Evolutionary conservation across 768 basidiomycete genomes (phyloP).

Genomic region (Galerina marginata): DNA sequence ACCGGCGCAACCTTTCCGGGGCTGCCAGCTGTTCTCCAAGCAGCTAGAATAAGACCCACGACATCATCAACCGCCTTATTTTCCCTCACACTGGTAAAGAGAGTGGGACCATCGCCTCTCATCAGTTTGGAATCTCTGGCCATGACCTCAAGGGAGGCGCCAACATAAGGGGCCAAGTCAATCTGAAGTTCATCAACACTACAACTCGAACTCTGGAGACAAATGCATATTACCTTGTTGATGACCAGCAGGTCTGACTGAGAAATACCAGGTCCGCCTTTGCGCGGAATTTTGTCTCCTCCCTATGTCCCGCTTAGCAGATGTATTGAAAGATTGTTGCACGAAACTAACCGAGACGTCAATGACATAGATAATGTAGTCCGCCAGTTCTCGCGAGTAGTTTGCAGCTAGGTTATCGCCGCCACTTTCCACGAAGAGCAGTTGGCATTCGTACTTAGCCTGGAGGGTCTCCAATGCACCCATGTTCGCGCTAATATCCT

Average conservation of each 20-base stretch:
- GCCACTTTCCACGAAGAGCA: conserved; percentile 95
- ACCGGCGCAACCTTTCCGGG: conserved; percentile 65
- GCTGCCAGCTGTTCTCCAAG: conserved; percentile 86
- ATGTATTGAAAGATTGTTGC: neutral
- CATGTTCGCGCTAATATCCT: conserved; percentile 98
- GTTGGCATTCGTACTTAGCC: conserved; percentile 86
- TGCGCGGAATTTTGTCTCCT: conserved; percentile 97
- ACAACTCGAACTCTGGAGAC: neutral
- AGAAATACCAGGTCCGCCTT: conserved; percentile 97
- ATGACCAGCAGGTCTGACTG: conserved; percentile 94
- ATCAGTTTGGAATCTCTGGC: conserved; percentile 89
- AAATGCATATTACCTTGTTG: conserved; percentile 72
- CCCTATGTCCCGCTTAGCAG: conserved; percentile 53
- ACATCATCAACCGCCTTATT: conserved; percentile 82
- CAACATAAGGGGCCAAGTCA: conserved; percentile 91
- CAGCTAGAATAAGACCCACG: conserved; percentile 78
- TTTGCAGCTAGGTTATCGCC: conserved; percentile 98
- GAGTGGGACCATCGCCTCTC: conserved; percentile 92
- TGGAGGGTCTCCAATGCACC: conserved; percentile 94
- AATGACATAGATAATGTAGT: conserved; percentile 95
- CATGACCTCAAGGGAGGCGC: conserved; percentile 95
- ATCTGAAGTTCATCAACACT: conserved; percentile 53
- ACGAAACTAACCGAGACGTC: conserved; percentile 68
- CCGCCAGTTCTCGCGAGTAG: conserved; percentile 94
- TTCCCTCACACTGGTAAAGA: conserved; percentile 87